Evolutionary conservation across 352 stramenopile genomes (phyloP).

Genomic region (Phytophthora tentaculata): DNA sequence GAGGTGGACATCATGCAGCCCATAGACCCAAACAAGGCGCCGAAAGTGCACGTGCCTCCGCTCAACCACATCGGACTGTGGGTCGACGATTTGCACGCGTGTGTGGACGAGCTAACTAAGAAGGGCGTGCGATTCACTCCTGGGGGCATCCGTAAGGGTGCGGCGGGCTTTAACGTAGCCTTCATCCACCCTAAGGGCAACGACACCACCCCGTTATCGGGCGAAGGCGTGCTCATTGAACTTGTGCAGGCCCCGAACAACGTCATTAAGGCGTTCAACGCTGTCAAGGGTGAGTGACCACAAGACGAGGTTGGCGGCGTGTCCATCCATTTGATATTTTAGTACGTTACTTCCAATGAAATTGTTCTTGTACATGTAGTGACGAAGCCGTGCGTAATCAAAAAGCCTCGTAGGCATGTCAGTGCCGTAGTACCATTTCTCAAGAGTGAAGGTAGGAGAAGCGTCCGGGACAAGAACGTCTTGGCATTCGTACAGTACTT

Average conservation of each 20-base stretch:
- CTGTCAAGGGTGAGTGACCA: conserved; percentile 40
- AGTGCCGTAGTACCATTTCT: no score
- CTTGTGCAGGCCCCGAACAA: conserved; percentile 95
- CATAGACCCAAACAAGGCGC: conserved; percentile 92
- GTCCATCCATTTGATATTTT: no score
- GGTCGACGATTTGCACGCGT: conserved; percentile 95
- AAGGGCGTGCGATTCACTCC: conserved; percentile 97
- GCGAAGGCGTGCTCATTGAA: conserved; percentile 97
- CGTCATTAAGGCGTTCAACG: conserved; percentile 90
- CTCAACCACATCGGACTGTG: conserved; percentile 99
- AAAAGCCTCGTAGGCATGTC: no score
- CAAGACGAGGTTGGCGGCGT: no score
- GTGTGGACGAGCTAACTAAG: conserved; percentile 92
- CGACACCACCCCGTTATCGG: conserved; percentile 90
- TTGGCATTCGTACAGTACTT: no score
- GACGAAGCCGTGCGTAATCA: no score
- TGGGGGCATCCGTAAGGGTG: conserved; percentile 97
- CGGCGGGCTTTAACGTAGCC: conserved; percentile 96
- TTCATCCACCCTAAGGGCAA: conserved; percentile 99
- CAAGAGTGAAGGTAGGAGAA: no score
- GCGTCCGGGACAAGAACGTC: no score
- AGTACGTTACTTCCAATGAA: no score
- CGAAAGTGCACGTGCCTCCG: conserved; percentile 95
- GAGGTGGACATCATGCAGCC: conserved; percentile 99
- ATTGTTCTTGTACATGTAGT: no score